phyloP scores from a whole-genome alignment of 495 filamentous ascomycete species.

The Tuber borchii region DNA sequence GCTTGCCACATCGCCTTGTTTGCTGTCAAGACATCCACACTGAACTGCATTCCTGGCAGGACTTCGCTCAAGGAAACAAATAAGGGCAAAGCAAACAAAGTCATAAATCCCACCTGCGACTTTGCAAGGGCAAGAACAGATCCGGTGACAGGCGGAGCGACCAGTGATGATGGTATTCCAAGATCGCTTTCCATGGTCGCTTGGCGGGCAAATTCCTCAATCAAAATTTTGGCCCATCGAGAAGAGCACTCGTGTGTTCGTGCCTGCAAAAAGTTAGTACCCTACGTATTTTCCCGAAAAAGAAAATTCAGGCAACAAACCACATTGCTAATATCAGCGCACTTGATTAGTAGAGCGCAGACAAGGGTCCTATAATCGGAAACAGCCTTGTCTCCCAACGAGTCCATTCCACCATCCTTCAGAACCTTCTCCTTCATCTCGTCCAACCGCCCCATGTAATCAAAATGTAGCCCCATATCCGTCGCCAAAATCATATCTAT shows the following conservation, averaged over 20 bases:
- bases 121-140: conserved; percentile 73
- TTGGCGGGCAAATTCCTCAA: conserved; percentile 90
- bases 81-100: conserved; percentile 81
- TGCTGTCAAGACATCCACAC: conserved; percentile 65
- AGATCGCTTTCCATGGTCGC: conserved; percentile 85
- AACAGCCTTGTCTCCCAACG: conserved; percentile 64
- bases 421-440: conserved; percentile 68
- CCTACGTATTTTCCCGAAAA: conserved; percentile 9
- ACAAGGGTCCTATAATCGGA: conserved; percentile 67
- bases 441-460: conserved; percentile 81
- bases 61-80: conserved; percentile 81
- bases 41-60: conserved; percentile 73
- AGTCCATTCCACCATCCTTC: conserved; percentile 55
- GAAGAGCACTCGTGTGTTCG: conserved; percentile 73
- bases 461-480: conserved; percentile 93
- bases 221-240: conserved; percentile 82
- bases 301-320: conserved; percentile 49
- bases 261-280: conserved; percentile 53
- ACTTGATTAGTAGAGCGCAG: conserved; percentile 91
- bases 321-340: conserved; percentile 97
- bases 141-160: conserved; percentile 76
- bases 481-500: conserved; percentile 94
- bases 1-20: conserved; percentile 70
- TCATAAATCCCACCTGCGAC: conserved; percentile 92
- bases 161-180: conserved; percentile 75